phyloP scores from a whole-genome alignment of 2,329 filamentous ascomycete genomes.

The Sporothrix schenckii region DNA sequence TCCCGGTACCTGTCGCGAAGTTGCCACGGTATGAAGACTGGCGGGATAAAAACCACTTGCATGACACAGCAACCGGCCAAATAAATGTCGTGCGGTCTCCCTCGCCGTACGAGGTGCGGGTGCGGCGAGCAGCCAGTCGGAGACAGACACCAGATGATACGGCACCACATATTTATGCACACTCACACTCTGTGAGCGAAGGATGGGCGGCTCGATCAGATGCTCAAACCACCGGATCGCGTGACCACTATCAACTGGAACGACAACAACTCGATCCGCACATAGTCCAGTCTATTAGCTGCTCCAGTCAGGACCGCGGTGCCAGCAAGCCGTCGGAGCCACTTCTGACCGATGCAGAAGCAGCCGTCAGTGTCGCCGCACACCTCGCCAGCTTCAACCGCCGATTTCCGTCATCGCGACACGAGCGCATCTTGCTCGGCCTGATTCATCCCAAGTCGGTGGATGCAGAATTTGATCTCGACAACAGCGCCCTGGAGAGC shows the following conservation, averaged over 20 bases:
- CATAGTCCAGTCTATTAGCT: neutral
- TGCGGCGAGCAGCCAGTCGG: neutral
- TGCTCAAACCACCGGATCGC: neutral
- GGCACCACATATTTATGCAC: neutral
- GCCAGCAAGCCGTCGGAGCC: slow-evolving; percentile 41
- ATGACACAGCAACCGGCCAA: neutral
- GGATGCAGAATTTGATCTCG: slow-evolving; percentile 55
- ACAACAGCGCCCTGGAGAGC: slow-evolving; percentile 59
- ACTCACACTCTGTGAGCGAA: slow-evolving; percentile 8
- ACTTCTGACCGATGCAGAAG: slow-evolving; percentile 51
- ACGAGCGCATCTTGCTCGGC: slow-evolving; percentile 60
- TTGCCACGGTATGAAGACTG: slow-evolving; percentile 21
- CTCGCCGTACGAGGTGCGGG: neutral
- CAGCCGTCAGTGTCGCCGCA: slow-evolving; percentile 53
- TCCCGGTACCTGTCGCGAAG: neutral
- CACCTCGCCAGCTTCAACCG: slow-evolving; percentile 52
- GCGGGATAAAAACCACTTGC: neutral
- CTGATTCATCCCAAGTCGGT: slow-evolving; percentile 57
- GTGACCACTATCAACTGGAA: neutral
- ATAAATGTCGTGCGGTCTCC: neutral
- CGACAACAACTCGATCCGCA: neutral
- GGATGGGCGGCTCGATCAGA: neutral
- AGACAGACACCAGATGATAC: slow-evolving; percentile 6
- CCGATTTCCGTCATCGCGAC: slow-evolving; percentile 54
- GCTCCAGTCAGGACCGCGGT: slow-evolving; percentile 38